A percentile compares a stretch with the other conserved stretches of the same genome.
phyloP scores from a whole-genome alignment of 352 stramenopile genomes.

The Globisporangium nodosum region DNA sequence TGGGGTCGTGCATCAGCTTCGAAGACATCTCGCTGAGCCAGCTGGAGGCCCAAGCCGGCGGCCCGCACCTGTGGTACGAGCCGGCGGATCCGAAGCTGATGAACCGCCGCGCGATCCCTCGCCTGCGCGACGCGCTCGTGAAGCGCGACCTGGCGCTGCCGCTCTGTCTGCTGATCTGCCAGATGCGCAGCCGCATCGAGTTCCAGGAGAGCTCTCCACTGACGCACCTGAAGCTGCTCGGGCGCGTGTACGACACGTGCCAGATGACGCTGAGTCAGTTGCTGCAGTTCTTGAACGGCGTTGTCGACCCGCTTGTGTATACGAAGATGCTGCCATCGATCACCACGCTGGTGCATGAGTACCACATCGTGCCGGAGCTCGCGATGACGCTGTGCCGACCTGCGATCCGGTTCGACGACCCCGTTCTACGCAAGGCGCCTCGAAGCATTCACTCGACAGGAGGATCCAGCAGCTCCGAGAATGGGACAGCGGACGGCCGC shows the following conservation, averaged over 20 bases:
- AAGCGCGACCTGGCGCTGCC: constrained; percentile 75
- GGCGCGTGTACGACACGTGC: constrained; percentile 75
- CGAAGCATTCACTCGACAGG: constrained; percentile 50
- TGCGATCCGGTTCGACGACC: constrained; percentile 71
- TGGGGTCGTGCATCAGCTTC: constrained; percentile 83
- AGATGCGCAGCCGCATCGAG: constrained; percentile 83
- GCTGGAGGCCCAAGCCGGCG: constrained; percentile 76
- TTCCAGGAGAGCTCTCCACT: constrained; percentile 54
- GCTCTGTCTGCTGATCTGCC: constrained; percentile 75
- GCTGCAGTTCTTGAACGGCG: constrained; percentile 77
- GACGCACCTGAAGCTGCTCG: constrained; percentile 75
- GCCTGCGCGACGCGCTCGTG: constrained; percentile 75
- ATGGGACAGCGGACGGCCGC: background rate
- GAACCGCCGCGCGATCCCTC: constrained; percentile 77
- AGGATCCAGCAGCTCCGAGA: constrained; percentile 16
- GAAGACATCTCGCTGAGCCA: constrained; percentile 84
- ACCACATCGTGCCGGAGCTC: constrained; percentile 64
- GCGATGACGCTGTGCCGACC: constrained; percentile 77
- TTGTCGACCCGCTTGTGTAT: constrained; percentile 66
- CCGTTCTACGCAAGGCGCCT: constrained; percentile 52
- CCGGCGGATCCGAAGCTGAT: constrained; percentile 74
- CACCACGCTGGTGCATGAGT: constrained; percentile 57
- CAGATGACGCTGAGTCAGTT: constrained; percentile 85
- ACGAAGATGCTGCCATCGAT: constrained; percentile 69
- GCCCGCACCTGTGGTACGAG: constrained; percentile 75